These are phyloP conservation scores for Papilionanthe hybrid DNA, from an alignment of 116 monocot genomes.

Conservation along the genomic window DNA sequence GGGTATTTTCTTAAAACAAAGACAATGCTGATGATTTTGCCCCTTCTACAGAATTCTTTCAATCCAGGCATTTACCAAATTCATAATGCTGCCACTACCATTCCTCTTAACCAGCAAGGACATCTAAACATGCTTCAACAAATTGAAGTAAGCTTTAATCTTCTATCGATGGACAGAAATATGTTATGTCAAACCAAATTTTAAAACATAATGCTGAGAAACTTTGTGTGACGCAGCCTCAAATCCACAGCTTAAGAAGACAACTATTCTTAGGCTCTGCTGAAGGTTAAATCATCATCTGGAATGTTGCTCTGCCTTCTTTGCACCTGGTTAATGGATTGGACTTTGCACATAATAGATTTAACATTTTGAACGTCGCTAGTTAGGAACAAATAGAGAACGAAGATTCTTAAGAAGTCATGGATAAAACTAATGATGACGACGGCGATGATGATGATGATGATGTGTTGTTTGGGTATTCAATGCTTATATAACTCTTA, in stretches of 20 bases:
- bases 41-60: constrained; percentile 7
- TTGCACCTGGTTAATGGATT: background rate
- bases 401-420: no score
- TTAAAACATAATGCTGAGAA: background rate
- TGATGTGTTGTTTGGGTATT: no score
- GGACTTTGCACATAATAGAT: no score
- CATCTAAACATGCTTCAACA: constrained; percentile 13
- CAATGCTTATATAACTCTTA: background rate
- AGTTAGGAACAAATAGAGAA: no score
- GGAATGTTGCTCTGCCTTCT: background rate
- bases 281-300: constrained; percentile 9
- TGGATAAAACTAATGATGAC: no score
- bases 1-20: background rate
- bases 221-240: background rate
- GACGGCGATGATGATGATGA: no score
- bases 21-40: background rate
- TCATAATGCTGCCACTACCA: constrained; percentile 1
- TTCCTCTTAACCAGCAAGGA: constrained; percentile 9
- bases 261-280: constrained; percentile 13
- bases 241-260: constrained; percentile 12
- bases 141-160: constrained; percentile 2
- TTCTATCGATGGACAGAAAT: background rate
- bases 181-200: background rate
- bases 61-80: constrained; percentile 5
- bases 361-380: no score